Evolutionary conservation across 2,329 filamentous ascomycete genomes (phyloP).

Genomic region (Penicillium palitans): DNA sequence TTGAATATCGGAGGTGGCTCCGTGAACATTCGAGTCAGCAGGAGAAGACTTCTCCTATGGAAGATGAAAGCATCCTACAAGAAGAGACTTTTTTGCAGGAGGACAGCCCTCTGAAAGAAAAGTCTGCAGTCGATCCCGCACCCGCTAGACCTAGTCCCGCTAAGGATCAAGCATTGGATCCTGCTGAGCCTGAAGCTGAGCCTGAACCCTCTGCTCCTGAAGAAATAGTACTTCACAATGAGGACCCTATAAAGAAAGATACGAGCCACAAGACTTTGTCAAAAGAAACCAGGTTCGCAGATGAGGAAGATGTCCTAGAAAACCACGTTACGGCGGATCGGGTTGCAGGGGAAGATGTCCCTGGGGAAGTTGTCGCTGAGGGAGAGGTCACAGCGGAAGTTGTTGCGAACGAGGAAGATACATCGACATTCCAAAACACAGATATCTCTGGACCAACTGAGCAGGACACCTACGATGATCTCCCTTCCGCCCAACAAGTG

Average conservation of each 20-base stretch:
- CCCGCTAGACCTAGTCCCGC: neutral
- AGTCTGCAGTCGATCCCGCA: neutral
- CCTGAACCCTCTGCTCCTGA: neutral
- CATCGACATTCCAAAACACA: constrained; percentile 7
- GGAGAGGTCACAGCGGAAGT: constrained; percentile 1
- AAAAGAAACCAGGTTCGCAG: constrained; percentile 18
- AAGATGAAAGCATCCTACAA: constrained; percentile 8
- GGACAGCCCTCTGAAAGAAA: neutral
- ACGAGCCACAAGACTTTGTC: constrained; percentile 7
- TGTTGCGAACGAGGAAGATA: neutral
- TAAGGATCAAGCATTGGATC: neutral
- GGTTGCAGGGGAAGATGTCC: neutral
- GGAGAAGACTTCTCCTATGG: constrained; percentile 6
- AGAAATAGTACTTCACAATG: neutral
- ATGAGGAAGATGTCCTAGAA: constrained; percentile 17
- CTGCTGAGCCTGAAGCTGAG: neutral
- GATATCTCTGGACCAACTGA: constrained; percentile 14
- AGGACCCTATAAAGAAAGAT: neutral
- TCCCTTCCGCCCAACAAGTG: constrained; percentile 43
- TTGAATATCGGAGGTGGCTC: constrained; percentile 39
- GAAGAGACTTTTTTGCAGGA: constrained; percentile 10
- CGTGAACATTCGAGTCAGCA: constrained; percentile 8
- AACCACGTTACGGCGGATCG: neutral
- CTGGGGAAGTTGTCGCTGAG: neutral
- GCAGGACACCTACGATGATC: constrained; percentile 28